These are phyloP conservation scores for Chalciporus chontae DNA, from an alignment of 768 basidiomycete species.

Conservation along the genomic window DNA sequence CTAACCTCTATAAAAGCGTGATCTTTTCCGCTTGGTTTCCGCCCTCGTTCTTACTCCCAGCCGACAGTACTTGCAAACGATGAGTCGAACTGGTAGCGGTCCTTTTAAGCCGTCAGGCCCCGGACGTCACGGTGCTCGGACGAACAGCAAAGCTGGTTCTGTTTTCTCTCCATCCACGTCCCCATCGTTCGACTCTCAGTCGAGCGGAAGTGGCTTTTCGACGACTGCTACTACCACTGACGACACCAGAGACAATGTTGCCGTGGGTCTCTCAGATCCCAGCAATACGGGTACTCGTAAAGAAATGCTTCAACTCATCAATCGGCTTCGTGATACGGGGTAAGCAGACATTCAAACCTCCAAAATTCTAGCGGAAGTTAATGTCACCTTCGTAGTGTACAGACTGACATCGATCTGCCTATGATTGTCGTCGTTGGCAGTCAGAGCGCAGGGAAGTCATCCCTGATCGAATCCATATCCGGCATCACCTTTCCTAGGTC, in stretches of 20 bases:
- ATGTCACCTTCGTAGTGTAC: constrained; percentile 41
- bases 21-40: no score
- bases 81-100: no score
- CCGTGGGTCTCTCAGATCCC: constrained; percentile 53
- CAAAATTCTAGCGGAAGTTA: not conserved
- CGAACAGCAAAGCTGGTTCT: no score
- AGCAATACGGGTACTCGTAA: constrained; percentile 40
- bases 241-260: constrained; percentile 4
- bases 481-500: constrained; percentile 68
- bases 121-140: no score
- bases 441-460: constrained; percentile 75
- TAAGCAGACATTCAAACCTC: constrained; percentile 18
- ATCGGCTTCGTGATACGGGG: constrained; percentile 63
- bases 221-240: not conserved
- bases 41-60: no score
- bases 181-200: no score
- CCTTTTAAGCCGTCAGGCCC: no score
- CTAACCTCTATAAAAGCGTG: no score
- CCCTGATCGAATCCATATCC: constrained; percentile 73
- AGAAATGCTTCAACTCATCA: constrained; percentile 55
- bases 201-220: no score
- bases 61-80: no score
- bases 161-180: no score
- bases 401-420: constrained; percentile 68
- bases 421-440: constrained; percentile 70